These are phyloP conservation scores for Emmonsiellopsis sp. DNA, from an alignment of 2,329 filamentous ascomycete genomes.

Conservation along the genomic window DNA sequence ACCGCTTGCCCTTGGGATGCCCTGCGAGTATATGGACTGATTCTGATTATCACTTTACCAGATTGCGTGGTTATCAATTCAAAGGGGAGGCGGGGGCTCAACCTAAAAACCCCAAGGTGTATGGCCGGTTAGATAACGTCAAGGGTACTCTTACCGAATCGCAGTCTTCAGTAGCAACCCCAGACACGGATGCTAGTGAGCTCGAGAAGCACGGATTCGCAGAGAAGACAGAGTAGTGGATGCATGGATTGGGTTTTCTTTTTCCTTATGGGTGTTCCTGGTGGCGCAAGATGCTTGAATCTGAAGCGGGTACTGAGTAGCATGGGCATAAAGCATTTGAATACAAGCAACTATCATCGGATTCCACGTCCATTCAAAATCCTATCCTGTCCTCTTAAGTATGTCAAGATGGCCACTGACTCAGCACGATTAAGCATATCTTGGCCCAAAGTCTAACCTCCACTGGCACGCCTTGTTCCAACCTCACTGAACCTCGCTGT, in stretches of 20 bases:
- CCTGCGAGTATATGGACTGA: not conserved
- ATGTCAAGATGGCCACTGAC: no score
- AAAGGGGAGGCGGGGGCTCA: conserved; percentile 55
- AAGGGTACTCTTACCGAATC: conserved; percentile 39
- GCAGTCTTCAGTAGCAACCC: conserved; percentile 38
- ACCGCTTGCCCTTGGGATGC: not conserved
- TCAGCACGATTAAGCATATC: not conserved
- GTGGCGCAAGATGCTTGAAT: no score
- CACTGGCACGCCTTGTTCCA: not conserved
- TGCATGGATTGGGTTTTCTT: not conserved
- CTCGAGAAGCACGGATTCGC: conserved; percentile 51
- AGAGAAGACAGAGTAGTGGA: conserved; percentile 23
- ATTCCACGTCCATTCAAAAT: no score
- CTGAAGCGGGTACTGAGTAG: no score
- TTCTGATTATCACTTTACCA: conserved; percentile 14
- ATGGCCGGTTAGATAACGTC: conserved; percentile 48
- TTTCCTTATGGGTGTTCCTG: not conserved
- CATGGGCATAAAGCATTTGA: not conserved
- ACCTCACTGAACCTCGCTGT: not conserved
- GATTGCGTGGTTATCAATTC: conserved; percentile 71
- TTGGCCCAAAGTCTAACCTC: not conserved
- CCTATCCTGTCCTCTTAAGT: no score
- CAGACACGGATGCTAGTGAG: conserved; percentile 42
- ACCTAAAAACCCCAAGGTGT: conserved; percentile 60
- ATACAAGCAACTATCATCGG: not conserved